Conservation (phyloP, 1,284 basidiomycete species). For the Heterobasidion irregulare region DNA sequence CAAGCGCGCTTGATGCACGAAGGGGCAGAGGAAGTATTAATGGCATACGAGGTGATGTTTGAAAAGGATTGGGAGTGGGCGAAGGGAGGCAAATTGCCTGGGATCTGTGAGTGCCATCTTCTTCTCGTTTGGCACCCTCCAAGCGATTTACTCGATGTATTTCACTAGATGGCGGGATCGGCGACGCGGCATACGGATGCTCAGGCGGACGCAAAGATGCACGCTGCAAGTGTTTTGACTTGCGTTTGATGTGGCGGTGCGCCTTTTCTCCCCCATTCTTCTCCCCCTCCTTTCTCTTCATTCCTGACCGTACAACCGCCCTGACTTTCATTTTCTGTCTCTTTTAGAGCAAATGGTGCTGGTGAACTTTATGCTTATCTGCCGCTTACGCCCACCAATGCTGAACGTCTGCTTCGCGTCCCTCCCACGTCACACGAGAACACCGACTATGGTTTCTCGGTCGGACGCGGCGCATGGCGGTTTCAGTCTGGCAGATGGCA, state of each 20-base stretch:
- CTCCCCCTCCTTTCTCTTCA: background rate
- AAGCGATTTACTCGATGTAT: background rate
- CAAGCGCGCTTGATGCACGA: conserved; percentile 21
- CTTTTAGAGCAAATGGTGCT: conserved; percentile 28
- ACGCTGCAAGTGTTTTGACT: conserved; percentile 50
- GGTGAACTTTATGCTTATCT: conserved; percentile 58
- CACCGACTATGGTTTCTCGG: conserved; percentile 50
- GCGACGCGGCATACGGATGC: conserved; percentile 48
- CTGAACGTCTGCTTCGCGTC: conserved; percentile 31
- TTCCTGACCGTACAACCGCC: background rate
- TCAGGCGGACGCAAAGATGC: conserved; percentile 48
- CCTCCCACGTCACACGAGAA: conserved; percentile 44
- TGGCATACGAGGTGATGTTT: conserved; percentile 54
- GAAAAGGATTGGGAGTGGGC: conserved; percentile 48
- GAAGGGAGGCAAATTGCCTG: conserved; percentile 60
- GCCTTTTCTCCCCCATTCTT: conserved; percentile 4
- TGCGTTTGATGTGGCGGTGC: conserved; percentile 61
- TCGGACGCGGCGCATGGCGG: conserved; percentile 45
- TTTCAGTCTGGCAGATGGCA: conserved; percentile 45
- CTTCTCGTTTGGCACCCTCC: background rate
- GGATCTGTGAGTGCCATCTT: conserved; percentile 39
- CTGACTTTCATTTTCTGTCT: background rate
- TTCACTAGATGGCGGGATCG: conserved; percentile 42
- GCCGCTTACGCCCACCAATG: conserved; percentile 36
- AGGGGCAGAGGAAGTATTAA: conserved; percentile 35